Evolutionary conservation across 148 eudicot species (phyloP).

Genomic region (Rhododendron vialii): DNA sequence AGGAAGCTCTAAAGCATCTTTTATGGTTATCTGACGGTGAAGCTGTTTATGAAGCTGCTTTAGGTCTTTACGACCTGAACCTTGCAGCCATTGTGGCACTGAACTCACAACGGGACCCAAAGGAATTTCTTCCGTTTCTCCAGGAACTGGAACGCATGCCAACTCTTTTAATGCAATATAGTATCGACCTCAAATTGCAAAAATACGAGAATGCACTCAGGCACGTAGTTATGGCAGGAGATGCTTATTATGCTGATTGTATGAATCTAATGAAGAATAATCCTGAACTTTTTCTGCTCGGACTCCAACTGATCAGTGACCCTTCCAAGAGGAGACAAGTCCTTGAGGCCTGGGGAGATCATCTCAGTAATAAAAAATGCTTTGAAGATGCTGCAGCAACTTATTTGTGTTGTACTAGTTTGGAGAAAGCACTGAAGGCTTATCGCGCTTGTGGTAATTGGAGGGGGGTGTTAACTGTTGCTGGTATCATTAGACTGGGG

Average conservation of each 20-base stretch:
- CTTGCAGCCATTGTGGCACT: conserved; percentile 98
- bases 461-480: conserved; percentile 80
- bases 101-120: conserved; percentile 88
- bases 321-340: conserved; percentile 50
- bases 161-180: conserved; percentile 62
- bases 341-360: conserved; percentile 96
- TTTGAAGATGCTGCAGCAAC: conserved; percentile 93
- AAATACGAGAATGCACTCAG: conserved; percentile 80
- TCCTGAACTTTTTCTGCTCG: conserved; percentile 75
- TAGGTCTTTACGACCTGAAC: conserved; percentile 92
- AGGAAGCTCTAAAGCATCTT: conserved; percentile 91
- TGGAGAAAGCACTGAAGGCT: conserved; percentile 86
- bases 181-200: conserved; percentile 68
- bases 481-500: conserved; percentile 73
- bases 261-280: conserved; percentile 67
- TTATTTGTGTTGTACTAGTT: conserved; percentile 62
- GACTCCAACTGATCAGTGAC: conserved; percentile 61
- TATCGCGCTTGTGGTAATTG: conserved; percentile 83
- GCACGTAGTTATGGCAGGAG: conserved; percentile 74
- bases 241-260: conserved; percentile 60
- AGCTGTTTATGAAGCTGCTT: conserved; percentile 93
- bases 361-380: conserved; percentile 61
- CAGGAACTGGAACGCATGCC: conserved; percentile 80
- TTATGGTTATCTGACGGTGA: conserved; percentile 88
- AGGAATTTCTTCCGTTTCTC: conserved; percentile 93